Percentiles rank a stretch among this genome's conserved stretches.
Conservation (phyloP, 163 green algal genomes). For the Chlorella variabilis region DNA sequence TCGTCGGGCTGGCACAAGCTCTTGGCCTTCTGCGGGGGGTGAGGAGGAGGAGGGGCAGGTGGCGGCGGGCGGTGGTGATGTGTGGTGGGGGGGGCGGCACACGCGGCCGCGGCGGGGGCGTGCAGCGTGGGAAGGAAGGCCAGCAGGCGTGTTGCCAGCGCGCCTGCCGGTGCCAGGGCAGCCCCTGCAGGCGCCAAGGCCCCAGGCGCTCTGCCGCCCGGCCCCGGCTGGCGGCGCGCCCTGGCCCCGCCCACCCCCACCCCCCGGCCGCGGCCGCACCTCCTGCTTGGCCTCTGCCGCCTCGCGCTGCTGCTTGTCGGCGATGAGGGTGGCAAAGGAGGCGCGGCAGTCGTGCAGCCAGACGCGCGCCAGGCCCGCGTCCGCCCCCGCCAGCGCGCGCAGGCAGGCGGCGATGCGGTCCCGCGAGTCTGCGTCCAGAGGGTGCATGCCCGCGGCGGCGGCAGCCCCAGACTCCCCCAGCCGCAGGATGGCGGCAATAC, state of each 20-base stretch:
- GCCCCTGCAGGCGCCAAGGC: too few species aligned
- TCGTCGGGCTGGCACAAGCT: slow-evolving; percentile 91
- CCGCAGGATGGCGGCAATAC: slow-evolving; percentile 85
- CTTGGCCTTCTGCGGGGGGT: slow-evolving; percentile 30
- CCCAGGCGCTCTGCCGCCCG: too few species aligned
- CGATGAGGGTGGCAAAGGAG: slow-evolving; percentile 84
- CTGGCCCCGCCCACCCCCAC: not conserved
- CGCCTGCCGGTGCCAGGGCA: too few species aligned
- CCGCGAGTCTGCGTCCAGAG: slow-evolving; percentile 87
- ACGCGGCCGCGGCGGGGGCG: too few species aligned
- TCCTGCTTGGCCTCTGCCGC: slow-evolving; percentile 77
- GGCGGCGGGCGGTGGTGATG: too few species aligned
- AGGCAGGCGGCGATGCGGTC: slow-evolving; percentile 91
- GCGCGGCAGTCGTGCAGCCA: slow-evolving; percentile 87
- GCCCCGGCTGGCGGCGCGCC: not conserved
- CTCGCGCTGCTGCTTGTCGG: slow-evolving; percentile 80
- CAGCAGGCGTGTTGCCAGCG: not conserved
- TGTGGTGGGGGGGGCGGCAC: too few species aligned
- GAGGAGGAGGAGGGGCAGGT: too few species aligned
- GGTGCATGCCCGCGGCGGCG: slow-evolving; percentile 50
- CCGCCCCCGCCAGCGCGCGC: slow-evolving; percentile 53
- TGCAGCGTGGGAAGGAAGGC: not conserved
- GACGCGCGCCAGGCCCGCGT: slow-evolving; percentile 52
- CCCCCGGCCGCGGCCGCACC: slow-evolving; percentile 8
- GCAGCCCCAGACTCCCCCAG: slow-evolving; percentile 71